Evolutionary conservation across 2,329 filamentous ascomycete species (phyloP).

Genomic region (Ascosphaera acerosa): DNA sequence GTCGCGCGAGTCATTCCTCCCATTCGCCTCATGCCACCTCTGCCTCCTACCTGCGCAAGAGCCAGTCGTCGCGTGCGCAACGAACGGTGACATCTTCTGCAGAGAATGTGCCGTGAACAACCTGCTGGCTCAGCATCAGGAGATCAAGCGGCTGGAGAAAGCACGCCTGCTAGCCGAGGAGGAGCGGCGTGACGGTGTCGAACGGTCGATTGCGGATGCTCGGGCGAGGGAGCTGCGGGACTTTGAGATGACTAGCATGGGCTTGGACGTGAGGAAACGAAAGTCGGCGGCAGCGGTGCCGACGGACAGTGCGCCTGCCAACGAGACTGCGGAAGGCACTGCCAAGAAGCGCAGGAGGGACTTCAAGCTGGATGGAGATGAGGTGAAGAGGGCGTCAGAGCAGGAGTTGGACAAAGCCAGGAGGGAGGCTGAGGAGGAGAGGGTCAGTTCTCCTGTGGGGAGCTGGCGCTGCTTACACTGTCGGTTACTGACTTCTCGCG

Average conservation of each 20-base stretch:
- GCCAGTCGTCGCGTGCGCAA: constrained; percentile 61
- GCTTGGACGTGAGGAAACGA: constrained; percentile 17
- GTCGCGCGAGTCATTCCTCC: constrained; percentile 70
- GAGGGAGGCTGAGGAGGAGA: constrained; percentile 46
- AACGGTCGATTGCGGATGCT: constrained; percentile 41
- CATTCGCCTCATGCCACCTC: constrained; percentile 68
- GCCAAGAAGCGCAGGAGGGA: constrained; percentile 41
- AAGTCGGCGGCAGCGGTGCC: constrained; percentile 11
- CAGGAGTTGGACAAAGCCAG: constrained; percentile 46
- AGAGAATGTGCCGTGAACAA: constrained; percentile 81
- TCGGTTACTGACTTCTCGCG: constrained; percentile 2
- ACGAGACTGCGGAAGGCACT: constrained; percentile 14
- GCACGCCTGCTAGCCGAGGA: constrained; percentile 33
- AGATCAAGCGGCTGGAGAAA: constrained; percentile 60
- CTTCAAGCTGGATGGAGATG: constrained; percentile 53
- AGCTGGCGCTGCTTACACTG: background rate
- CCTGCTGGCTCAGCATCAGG: constrained; percentile 72
- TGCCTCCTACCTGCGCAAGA: constrained; percentile 61
- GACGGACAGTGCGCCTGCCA: constrained; percentile 17
- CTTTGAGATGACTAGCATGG: constrained; percentile 68
- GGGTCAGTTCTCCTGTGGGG: constrained; percentile 19
- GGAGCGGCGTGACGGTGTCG: constrained; percentile 35
- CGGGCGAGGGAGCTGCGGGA: constrained; percentile 45
- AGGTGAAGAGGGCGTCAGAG: constrained; percentile 41
- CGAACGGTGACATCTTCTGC: constrained; percentile 73